Evolutionary conservation across 768 basidiomycete species (phyloP), one percentile per base, ranked within the genome.

Genomic region (Suillus alpinus): DNA sequence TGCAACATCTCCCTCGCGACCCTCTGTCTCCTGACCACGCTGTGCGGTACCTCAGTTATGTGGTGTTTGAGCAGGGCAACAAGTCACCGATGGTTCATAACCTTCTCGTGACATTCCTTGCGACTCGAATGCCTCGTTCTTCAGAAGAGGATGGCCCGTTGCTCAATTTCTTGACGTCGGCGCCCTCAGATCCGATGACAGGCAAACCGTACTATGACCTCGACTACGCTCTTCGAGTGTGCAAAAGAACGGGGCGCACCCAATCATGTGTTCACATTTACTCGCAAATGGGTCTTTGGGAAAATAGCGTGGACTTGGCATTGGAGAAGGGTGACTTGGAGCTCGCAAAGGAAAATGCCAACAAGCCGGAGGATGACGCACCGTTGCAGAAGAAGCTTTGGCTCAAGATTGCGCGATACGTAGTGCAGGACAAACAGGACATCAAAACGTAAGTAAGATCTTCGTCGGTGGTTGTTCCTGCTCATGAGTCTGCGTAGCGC

Each of bases 331-430:
- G 95, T 6, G 97, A 99, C 69, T 72, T 99, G 59, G 97, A 98
- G 64, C 78, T 98, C 29, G 97, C 97, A 8, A 97, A 93, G 77
- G 84, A 89, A 65, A 95, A 97, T 66, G 97, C 97, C 3, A 94
- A 99, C 70, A 89, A 89, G 83, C 94, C 94, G 8, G 93, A 92
- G 66, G 94, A 94, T 62, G 95, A 98, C 68, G 86, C 85, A 57
- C 83, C 84, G 37, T 70, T 98, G 63, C 78, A 92, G 62, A 98
- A 96, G 80, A 95, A 94, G 73, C 78, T 99, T 57, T 99, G 97
- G 97, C 78, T 99, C 57, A 98, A 98, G 79, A 94, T 98, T 66
- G 97, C 97, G n/a, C 91, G 90, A 64, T 95, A 95, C 75, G 95
- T 98, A 46, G 95, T 99, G 14, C 94, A 96, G 69, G 94, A 98